Percentiles rank a stretch among this genome's conserved stretches.
These are phyloP conservation scores for Magnusiomyces tetraspermus DNA, from an alignment of 1,139 yeast genomes.

Conservation along the genomic window DNA sequence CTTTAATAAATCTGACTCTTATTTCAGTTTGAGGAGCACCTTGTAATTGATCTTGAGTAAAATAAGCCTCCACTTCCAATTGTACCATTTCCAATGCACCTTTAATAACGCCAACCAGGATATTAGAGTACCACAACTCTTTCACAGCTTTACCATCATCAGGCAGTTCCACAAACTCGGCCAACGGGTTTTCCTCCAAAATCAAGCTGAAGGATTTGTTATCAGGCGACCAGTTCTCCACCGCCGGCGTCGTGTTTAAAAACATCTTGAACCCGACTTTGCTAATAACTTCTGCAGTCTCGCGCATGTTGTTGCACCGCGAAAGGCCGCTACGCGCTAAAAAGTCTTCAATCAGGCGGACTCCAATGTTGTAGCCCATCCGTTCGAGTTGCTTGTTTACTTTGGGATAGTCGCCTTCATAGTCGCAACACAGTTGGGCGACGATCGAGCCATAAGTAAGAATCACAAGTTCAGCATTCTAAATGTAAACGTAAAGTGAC, in stretches of 20 bases:
- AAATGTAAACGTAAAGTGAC: no score
- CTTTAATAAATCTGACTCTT: slow-evolving; percentile 57
- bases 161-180: slow-evolving; percentile 92
- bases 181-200: slow-evolving; percentile 77
- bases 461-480: slow-evolving; percentile 84
- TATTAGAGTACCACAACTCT: slow-evolving; percentile 87
- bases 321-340: slow-evolving; percentile 77
- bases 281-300: slow-evolving; percentile 77
- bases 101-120: slow-evolving; percentile 78
- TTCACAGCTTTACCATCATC: slow-evolving; percentile 57
- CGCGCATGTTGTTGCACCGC: slow-evolving; percentile 70
- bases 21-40: slow-evolving; percentile 82
- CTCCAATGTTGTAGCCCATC: slow-evolving; percentile 95
- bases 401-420: slow-evolving; percentile 59
- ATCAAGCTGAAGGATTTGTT: slow-evolving; percentile 65
- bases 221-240: slow-evolving; percentile 71
- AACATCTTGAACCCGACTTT: slow-evolving; percentile 88
- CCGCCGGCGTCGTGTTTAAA: slow-evolving; percentile 67
- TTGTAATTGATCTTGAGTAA: slow-evolving; percentile 68
- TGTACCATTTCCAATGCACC: slow-evolving; percentile 97
- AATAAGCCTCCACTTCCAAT: slow-evolving; percentile 74
- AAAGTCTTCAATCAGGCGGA: slow-evolving; percentile 85
- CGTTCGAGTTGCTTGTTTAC: slow-evolving; percentile 78
- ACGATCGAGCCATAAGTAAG: slow-evolving; percentile 91
- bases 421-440: slow-evolving; percentile 84